Percentiles rank a stretch among this genome's conserved stretches.
Conservation (phyloP, 2,329 filamentous ascomycete genomes). For the Ascomycota sp. region DNA sequence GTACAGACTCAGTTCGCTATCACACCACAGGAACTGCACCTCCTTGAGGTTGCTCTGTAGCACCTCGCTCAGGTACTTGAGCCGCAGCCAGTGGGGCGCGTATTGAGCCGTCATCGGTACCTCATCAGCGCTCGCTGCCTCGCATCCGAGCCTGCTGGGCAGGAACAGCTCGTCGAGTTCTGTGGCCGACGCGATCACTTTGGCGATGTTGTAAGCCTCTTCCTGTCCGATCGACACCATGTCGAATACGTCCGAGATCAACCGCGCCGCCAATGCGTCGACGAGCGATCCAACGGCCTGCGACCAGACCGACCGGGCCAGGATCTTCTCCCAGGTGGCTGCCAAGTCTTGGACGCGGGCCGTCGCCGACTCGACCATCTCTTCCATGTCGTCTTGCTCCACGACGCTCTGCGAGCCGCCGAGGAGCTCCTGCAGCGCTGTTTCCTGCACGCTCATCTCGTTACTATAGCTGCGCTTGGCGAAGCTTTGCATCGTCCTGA, state of each 20-base stretch:
- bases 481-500: constrained; percentile 37
- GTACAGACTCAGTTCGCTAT: constrained; percentile 44
- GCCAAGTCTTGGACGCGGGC: constrained; percentile 32
- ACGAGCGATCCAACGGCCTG: constrained; percentile 40
- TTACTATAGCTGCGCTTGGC: constrained; percentile 40
- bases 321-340: constrained; percentile 33
- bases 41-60: constrained; percentile 46
- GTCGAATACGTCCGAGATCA: constrained; percentile 41
- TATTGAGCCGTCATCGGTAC: constrained; percentile 39
- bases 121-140: constrained; percentile 13
- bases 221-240: constrained; percentile 40
- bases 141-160: constrained; percentile 17
- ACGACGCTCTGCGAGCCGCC: constrained; percentile 40
- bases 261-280: constrained; percentile 36
- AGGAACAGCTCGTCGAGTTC: constrained; percentile 40
- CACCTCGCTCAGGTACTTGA: constrained; percentile 44
- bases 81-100: constrained; percentile 38
- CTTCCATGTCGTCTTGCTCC: constrained; percentile 32
- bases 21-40: constrained; percentile 41
- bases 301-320: constrained; percentile 39
- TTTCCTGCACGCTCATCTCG: constrained; percentile 40
- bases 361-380: constrained; percentile 31
- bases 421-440: constrained; percentile 38
- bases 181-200: constrained; percentile 34
- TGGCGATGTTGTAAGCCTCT: constrained; percentile 40